These are phyloP conservation scores for Zymoseptoria ardabiliae DNA, from an alignment of 2,329 filamentous ascomycete species.

Conservation along the genomic window DNA sequence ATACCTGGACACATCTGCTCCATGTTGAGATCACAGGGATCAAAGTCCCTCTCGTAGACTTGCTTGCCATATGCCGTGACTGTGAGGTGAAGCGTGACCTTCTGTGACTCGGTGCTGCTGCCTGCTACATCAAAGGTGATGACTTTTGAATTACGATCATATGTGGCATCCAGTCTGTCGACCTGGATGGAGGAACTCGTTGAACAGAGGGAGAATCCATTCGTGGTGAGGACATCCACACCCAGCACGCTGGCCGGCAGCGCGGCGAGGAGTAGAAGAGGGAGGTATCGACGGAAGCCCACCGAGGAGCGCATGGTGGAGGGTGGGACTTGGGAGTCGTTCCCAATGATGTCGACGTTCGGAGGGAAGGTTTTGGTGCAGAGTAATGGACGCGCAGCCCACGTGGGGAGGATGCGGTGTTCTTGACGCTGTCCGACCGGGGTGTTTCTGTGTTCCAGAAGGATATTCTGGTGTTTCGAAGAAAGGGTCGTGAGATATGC, in stretches of 20 bases:
- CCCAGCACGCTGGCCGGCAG: conserved; percentile 49
- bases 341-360: not conserved
- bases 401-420: not conserved
- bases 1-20: conserved; percentile 72
- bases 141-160: conserved; percentile 65
- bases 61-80: conserved; percentile 78
- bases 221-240: conserved; percentile 67
- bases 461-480: conserved; percentile 7
- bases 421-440: not conserved
- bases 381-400: conserved; percentile 11
- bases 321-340: conserved; percentile 10
- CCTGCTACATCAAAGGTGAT: conserved; percentile 79
- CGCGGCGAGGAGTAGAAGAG: conserved; percentile 26
- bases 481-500: not conserved
- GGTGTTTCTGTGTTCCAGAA: conserved; percentile 9
- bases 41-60: conserved; percentile 72
- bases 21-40: conserved; percentile 68
- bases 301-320: conserved; percentile 24
- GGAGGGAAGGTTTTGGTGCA: not conserved
- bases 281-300: conserved; percentile 17
- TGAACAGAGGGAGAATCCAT: conserved; percentile 69
- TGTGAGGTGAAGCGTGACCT: conserved; percentile 68
- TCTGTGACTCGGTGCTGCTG: conserved; percentile 63
- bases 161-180: conserved; percentile 66
- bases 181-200: conserved; percentile 57